Evolutionary conservation across 305 asterid genomes (phyloP).

Genomic region (Andrographis paniculata): DNA sequence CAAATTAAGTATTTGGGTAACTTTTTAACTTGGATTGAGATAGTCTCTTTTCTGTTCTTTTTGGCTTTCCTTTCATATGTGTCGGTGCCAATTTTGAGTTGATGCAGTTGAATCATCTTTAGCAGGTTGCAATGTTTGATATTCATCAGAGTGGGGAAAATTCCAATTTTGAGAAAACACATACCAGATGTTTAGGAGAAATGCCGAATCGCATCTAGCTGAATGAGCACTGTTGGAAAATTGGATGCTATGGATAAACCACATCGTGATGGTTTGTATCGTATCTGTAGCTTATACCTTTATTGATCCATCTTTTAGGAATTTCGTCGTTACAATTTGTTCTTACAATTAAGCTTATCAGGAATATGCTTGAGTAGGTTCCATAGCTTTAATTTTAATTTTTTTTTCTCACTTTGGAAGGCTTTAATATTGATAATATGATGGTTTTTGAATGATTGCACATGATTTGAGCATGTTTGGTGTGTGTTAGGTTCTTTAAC

Average conservation of each 20-base stretch:
- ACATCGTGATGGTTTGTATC: slow-evolving; percentile 48
- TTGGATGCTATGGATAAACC: slow-evolving; percentile 70
- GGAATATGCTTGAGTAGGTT: not conserved
- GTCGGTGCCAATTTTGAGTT: not conserved
- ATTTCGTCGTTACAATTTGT: not conserved
- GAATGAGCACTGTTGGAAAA: slow-evolving; percentile 53
- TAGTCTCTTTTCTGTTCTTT: not conserved
- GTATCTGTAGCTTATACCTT: slow-evolving; percentile 9
- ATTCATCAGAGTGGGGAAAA: slow-evolving; percentile 33
- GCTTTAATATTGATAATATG: not conserved
- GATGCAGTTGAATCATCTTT: slow-evolving; percentile 13
- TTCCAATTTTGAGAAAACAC: slow-evolving; percentile 39
- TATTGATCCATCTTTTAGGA: not conserved
- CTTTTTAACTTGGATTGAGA: not conserved
- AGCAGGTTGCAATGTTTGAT: slow-evolving; percentile 71
- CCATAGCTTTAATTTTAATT: too few relatives aligned
- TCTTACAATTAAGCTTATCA: not conserved
- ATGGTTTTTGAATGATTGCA: too few relatives aligned
- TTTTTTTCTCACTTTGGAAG: not conserved
- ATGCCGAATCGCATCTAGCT: slow-evolving; percentile 79
- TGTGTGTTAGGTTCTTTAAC: too few relatives aligned
- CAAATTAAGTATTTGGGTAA: not conserved
- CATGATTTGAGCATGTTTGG: too few relatives aligned
- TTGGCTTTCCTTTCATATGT: not conserved
- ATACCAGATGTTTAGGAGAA: slow-evolving; percentile 90